Evolutionary conservation across 2,329 filamentous ascomycete genomes (phyloP).

Genomic region (Venturia aucupariae): DNA sequence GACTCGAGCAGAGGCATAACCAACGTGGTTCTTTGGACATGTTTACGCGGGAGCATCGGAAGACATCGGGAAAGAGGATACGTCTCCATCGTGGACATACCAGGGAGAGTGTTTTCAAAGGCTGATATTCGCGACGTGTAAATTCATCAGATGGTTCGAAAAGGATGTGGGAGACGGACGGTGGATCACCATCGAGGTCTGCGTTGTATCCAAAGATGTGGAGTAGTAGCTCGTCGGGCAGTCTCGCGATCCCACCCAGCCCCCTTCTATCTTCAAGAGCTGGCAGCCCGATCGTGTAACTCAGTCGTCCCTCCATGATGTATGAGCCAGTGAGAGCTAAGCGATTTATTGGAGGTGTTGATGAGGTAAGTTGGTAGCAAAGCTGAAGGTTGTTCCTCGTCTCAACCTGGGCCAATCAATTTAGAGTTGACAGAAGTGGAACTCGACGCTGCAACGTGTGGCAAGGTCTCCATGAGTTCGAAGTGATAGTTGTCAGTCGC

Average conservation of each 20-base stretch:
- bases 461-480: too few relatives aligned
- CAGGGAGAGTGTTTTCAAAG: slow-evolving; percentile 25
- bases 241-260: slow-evolving; percentile 22
- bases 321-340: not conserved
- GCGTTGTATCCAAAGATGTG: slow-evolving; percentile 27
- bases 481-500: too few relatives aligned
- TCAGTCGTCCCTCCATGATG: not conserved
- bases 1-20: slow-evolving; percentile 5
- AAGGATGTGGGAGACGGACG: slow-evolving; percentile 25
- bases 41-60: slow-evolving; percentile 22
- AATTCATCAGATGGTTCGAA: slow-evolving; percentile 25
- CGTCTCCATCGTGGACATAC: slow-evolving; percentile 27
- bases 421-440: too few relatives aligned
- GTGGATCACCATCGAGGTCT: slow-evolving; percentile 24
- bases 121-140: slow-evolving; percentile 17
- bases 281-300: not conserved
- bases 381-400: not conserved
- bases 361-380: not conserved
- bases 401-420: not conserved
- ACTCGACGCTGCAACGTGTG: too few relatives aligned
- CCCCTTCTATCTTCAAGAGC: not conserved
- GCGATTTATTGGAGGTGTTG: not conserved
- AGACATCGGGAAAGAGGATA: slow-evolving; percentile 26
- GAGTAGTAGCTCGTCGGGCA: slow-evolving; percentile 29
- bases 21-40: slow-evolving; percentile 16